Evolutionary conservation across 2,329 filamentous ascomycete genomes (phyloP), one percentile per base, ranked within the genome.

Genomic region (Penicillium frequentans): DNA sequence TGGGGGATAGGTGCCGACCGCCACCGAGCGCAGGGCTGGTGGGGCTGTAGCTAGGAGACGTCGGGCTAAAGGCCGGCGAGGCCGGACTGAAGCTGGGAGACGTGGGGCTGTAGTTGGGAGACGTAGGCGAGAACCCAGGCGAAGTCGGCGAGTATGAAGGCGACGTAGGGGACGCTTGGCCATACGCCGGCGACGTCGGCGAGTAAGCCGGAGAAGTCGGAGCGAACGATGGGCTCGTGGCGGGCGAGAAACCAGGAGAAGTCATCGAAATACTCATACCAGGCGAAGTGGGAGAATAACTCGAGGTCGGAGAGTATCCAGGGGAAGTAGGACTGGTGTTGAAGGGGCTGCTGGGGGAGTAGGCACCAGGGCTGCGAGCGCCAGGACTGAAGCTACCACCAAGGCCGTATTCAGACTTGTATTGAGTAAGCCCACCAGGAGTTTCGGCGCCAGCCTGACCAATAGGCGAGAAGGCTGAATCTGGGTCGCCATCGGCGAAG

Each of bases 221-320:
- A 33, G 74, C 78, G 64, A 82, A 84, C 3, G 78, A 76, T 24
- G 82, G 82, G 56, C 80, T 83, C 23, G 80, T 75, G n/a, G 80
- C 75, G 14, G 82, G 81, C 79, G 81, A 82, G 73, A 83, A 83
- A 1, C 78, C 76, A 24, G 81, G 81, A 26, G 81, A 83, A 3
- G 79, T 77, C 68, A 82, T 85, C 51, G 82, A 83, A 39, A 81
- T 75, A 57, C 79, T 78, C 70, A 84, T 80, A 52, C 86, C 86
- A 49, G 90, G 90, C 33, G 89, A 92, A 7, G 89, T 90, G 3
- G 90, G 90, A 55, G 90, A 92, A 79, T 90, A 93, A 39, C 76
- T 74, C 73, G 74, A 82, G 68, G 73, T 81, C 64, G 80, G 90
- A 80, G 64, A 90, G 82, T 70, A 90, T 81, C 56, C 86, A 81